Conservation (phyloP, 2,329 filamentous ascomycete genomes). For the Paracoccidioides brasiliensis region DNA sequence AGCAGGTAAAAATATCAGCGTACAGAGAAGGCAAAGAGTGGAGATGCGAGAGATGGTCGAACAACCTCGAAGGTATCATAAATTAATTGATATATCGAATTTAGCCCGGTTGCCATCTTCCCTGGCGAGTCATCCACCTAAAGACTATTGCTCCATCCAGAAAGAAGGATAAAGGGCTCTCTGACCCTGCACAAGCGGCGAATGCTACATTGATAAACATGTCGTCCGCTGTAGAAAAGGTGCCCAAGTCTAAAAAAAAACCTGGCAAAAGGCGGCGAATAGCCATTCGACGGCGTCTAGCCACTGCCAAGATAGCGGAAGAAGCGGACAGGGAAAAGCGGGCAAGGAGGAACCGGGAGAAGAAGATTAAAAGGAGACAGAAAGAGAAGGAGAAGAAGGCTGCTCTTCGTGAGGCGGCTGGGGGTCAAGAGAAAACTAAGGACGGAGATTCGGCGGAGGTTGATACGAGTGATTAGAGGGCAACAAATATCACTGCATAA, state of each 20-base stretch:
- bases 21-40: neutral
- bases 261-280: slow-evolving; percentile 32
- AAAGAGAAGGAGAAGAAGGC: slow-evolving; percentile 13
- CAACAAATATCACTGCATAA: too few species aligned
- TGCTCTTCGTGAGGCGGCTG: slow-evolving; percentile 1
- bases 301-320: slow-evolving; percentile 16
- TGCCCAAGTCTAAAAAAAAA: slow-evolving; percentile 25
- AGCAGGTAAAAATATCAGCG: neutral
- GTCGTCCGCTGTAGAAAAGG: slow-evolving; percentile 4
- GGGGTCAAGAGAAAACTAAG: neutral
- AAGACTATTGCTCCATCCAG: slow-evolving; percentile 16
- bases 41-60: neutral
- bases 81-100: neutral
- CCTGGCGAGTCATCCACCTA: slow-evolving; percentile 29
- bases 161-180: slow-evolving; percentile 17
- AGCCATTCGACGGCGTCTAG: slow-evolving; percentile 24
- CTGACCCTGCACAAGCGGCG: slow-evolving; percentile 14
- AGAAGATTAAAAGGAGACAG: slow-evolving; percentile 12
- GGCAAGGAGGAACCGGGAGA: slow-evolving; percentile 12
- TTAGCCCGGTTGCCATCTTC: slow-evolving; percentile 29
- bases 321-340: slow-evolving; percentile 12
- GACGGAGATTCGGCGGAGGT: neutral
- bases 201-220: slow-evolving; percentile 12
- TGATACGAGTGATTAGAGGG: neutral
- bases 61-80: neutral